Percentiles rank a stretch among this genome's conserved stretches.
Conservation (phyloP, 768 basidiomycete genomes). For the Suillus luteus region DNA sequence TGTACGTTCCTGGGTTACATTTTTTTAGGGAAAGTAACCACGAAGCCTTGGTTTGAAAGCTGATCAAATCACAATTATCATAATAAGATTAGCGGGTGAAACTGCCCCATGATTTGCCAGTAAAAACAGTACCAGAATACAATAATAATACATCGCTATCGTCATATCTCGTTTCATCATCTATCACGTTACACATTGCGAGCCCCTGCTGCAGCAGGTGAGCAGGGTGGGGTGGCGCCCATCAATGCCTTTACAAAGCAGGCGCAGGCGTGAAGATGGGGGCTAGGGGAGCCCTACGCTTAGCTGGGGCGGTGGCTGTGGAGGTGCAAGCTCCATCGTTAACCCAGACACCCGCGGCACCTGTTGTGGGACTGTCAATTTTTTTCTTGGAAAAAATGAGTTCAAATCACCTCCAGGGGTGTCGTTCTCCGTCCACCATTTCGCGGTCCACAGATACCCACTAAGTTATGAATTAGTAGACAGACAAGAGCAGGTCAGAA, state of each 20-base stretch:
- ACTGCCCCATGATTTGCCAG: not conserved
- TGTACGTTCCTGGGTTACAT: not conserved
- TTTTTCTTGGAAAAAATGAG: no score
- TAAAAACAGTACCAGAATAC: not conserved
- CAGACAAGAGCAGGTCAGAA: not conserved
- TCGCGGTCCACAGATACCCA: slow-evolving; percentile 49
- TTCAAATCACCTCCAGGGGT: slow-evolving; percentile 27
- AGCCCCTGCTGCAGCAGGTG: not conserved
- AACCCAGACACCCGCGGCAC: slow-evolving; percentile 53
- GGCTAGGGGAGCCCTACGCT: slow-evolving; percentile 2
- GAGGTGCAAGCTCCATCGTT: slow-evolving; percentile 54
- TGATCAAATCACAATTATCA: not conserved
- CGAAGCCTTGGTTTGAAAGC: slow-evolving; percentile 45
- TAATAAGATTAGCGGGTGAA: not conserved
- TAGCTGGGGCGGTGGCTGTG: slow-evolving; percentile 4
- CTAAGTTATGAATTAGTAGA: slow-evolving; percentile 23
- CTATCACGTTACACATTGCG: not conserved
- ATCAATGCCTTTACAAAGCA: slow-evolving; percentile 5
- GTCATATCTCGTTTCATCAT: slow-evolving; percentile 3
- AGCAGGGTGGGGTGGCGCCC: not conserved
- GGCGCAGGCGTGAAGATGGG: slow-evolving; percentile 10
- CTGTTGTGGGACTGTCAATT: slow-evolving; percentile 27
- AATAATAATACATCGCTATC: slow-evolving; percentile 2
- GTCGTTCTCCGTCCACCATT: slow-evolving; percentile 47
- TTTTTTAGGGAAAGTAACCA: slow-evolving; percentile 30